phyloP scores from a whole-genome alignment of 148 eudicot species.

The Polygonum maritimum region DNA sequence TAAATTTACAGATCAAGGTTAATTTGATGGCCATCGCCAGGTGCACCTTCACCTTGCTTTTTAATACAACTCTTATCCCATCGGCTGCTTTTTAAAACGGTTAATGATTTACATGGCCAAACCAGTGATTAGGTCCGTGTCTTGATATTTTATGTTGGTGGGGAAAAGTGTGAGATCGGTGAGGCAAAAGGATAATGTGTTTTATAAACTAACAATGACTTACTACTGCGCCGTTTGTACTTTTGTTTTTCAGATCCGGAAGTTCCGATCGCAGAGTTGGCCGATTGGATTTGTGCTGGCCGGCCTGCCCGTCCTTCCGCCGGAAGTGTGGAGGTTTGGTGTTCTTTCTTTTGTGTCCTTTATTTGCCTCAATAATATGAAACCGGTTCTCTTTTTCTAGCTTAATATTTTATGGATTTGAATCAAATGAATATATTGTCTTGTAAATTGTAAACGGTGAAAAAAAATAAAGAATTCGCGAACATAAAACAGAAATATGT shows the following conservation, averaged over 20 bases:
- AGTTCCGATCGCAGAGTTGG: constrained; percentile 56
- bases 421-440: too few species aligned
- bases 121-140: too few species aligned
- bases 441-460: too few species aligned
- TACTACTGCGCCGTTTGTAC: background rate
- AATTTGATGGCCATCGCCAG: too few species aligned
- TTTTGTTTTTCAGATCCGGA: constrained; percentile 51
- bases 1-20: too few species aligned
- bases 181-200: background rate
- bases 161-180: background rate
- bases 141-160: background rate
- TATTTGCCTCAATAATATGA: background rate
- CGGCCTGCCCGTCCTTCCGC: constrained; percentile 32
- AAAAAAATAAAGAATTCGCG: too few species aligned
- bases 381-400: background rate
- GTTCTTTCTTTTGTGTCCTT: background rate
- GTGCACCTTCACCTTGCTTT: too few species aligned
- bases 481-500: too few species aligned
- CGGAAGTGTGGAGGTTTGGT: constrained; percentile 35
- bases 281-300: constrained; percentile 59
- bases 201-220: background rate
- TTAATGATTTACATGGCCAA: too few species aligned
- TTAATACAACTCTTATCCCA: too few species aligned
- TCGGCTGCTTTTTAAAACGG: too few species aligned
- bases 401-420: background rate